Evolutionary conservation across 2,329 filamentous ascomycete genomes (phyloP).

Genomic region (Fusarium bactridioides): DNA sequence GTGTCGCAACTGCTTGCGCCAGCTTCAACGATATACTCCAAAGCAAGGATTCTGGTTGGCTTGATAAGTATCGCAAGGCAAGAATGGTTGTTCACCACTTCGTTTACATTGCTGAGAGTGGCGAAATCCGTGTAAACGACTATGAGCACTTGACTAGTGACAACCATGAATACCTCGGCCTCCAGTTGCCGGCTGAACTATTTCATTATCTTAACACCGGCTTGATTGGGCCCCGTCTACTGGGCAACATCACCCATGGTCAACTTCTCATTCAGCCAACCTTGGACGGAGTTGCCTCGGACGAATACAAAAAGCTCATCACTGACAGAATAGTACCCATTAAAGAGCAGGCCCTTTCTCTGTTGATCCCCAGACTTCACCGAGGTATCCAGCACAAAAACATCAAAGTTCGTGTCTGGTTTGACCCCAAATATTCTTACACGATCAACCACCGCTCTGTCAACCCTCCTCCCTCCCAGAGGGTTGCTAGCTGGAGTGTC

Average conservation of each 20-base stretch:
- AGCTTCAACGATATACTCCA: constrained; percentile 82
- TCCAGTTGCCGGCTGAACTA: constrained; percentile 87
- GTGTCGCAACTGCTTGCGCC: constrained; percentile 76
- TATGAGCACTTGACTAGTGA: constrained; percentile 79
- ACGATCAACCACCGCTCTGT: constrained; percentile 69
- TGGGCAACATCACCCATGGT: constrained; percentile 83
- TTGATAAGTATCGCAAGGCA: constrained; percentile 86
- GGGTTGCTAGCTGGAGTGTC: constrained; percentile 74
- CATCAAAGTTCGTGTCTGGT: constrained; percentile 85
- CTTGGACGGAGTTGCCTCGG: constrained; percentile 80
- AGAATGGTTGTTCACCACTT: constrained; percentile 88
- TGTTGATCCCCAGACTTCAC: constrained; percentile 82
- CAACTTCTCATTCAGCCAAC: constrained; percentile 84
- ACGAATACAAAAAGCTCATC: constrained; percentile 83
- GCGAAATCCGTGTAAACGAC: constrained; percentile 78
- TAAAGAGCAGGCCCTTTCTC: constrained; percentile 77
- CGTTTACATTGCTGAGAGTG: constrained; percentile 79
- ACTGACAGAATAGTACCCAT: constrained; percentile 76
- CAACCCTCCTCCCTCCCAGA: constrained; percentile 57
- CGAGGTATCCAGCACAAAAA: constrained; percentile 84
- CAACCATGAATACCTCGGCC: constrained; percentile 88
- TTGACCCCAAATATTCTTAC: constrained; percentile 72
- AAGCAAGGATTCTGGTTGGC: constrained; percentile 75
- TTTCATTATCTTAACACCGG: constrained; percentile 90
- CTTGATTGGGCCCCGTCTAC: constrained; percentile 78